phyloP scores from a whole-genome alignment of 345 rosid species.

The Draba incana region DNA sequence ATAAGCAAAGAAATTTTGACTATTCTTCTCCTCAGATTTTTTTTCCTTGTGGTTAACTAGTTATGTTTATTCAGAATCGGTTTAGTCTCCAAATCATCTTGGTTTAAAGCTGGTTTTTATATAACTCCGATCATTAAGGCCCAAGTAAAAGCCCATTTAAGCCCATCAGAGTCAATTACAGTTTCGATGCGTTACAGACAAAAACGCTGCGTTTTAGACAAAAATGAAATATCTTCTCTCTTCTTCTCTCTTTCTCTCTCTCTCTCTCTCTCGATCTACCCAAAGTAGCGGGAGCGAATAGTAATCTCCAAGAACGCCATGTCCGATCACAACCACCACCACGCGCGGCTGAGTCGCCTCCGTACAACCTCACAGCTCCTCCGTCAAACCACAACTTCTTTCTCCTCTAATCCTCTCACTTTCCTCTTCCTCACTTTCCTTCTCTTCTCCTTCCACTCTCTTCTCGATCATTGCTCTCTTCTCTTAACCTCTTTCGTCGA shows the following conservation, averaged over 20 bases:
- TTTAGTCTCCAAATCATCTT: no score
- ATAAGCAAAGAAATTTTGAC: no score
- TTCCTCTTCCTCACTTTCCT: slow-evolving; percentile 73
- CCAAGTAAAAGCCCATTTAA: no score
- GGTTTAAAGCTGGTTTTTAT: no score
- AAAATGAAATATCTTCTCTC: not conserved
- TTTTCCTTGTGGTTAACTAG: no score
- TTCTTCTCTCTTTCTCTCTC: not conserved
- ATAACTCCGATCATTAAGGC: no score
- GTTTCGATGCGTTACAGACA: not conserved
- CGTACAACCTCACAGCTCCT: slow-evolving; percentile 68
- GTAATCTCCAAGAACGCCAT: slow-evolving; percentile 41
- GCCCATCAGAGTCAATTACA: not conserved
- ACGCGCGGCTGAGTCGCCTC: slow-evolving; percentile 57
- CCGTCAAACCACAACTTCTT: slow-evolving; percentile 50
- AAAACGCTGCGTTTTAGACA: no score
- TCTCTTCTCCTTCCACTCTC: slow-evolving; percentile 77
- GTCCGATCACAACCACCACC: slow-evolving; percentile 61
- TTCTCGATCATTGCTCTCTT: slow-evolving; percentile 73
- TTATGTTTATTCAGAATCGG: no score
- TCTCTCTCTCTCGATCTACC: slow-evolving; percentile 30
- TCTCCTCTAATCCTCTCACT: slow-evolving; percentile 58
- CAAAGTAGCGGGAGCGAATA: slow-evolving; percentile 40
- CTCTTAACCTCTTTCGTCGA: slow-evolving; percentile 77
- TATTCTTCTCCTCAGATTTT: no score